Base-by-base conservation (phyloP, 129 eudicot species). In the Ambrosia trifida region DNA sequence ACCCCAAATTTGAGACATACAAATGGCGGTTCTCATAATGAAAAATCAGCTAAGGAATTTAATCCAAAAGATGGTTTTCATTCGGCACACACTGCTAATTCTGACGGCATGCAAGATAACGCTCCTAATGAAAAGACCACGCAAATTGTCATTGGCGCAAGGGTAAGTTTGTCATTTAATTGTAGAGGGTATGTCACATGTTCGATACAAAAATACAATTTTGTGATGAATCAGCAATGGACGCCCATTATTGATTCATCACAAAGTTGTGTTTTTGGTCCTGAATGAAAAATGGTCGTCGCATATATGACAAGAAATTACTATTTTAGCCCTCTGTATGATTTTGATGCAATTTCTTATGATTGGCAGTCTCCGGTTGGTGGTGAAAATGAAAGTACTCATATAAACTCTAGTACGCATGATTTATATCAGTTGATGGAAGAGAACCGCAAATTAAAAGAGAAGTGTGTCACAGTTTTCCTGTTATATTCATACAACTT, bases 391-490 rank as follows among this genome's bases (percentile, higher is more conserved):
- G 80, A 47, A 68, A 47, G 46, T 6, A 73, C 68, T 45, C 82
- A 78, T 70, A 47, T 80, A 76, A 72, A 60, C 66, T 12, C 44
- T 14, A 54, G 50, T 50, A 32, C 74, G 3, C 45, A 40, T 41
- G 50, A 72, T 38, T 44, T 84, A 4, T 79, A 77, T 13, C 72
- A 75, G 77, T 73, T 88, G 81, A 66, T 67, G 75, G 86, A 83
- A 82, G 96, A 86, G 80, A 89, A 92, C 62, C 79, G 75, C 44
- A 56, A 73, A 49, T 68, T 92, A 68, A 82, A 54, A 62, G 86
- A 88, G 69, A 91, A 85, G 97, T 88, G 85, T 82, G 78, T 24
- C 56, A 5, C n/a, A 38, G 12, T 33, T 69, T 51, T 68, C 38
- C 11, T 3, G 36, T 67, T 7, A 74, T 44, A 54, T 17, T 7